Evolutionary conservation across 2,329 filamentous ascomycete genomes (phyloP).

Genomic region (Raffaelea ambrosiae): DNA sequence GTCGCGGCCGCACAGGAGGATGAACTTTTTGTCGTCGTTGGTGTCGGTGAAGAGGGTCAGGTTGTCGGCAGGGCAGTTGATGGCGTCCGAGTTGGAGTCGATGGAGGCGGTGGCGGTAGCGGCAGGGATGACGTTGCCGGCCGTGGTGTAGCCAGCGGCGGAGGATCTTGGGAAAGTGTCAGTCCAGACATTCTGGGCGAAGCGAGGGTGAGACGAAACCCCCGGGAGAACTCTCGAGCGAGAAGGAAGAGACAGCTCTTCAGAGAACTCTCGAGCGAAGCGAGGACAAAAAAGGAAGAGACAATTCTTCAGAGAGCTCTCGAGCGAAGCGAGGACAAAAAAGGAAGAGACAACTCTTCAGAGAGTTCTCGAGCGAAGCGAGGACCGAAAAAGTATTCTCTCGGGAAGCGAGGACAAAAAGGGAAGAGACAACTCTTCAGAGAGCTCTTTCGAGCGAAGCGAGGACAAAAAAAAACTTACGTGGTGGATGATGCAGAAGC

Average conservation of each 20-base stretch:
- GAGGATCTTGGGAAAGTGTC: not conserved
- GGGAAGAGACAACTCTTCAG: not conserved
- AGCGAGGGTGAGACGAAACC: no score
- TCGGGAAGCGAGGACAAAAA: not conserved
- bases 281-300: no score
- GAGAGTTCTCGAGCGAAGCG: no score
- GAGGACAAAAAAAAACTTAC: no score
- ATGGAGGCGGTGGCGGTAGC: not conserved
- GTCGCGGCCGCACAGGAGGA: constrained; percentile 26
- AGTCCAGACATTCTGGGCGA: no score
- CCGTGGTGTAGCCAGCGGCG: not conserved
- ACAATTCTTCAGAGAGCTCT: no score
- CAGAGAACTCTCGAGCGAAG: no score
- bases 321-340: not conserved
- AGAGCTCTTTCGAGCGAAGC: no score
- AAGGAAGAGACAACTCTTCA: not conserved
- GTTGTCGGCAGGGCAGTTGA: constrained; percentile 24
- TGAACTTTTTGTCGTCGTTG: constrained; percentile 14
- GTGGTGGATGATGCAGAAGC: not conserved
- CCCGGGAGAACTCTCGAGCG: no score
- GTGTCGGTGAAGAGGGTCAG: constrained; percentile 20
- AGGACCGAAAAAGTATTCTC: not conserved
- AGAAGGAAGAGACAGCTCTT: no score
- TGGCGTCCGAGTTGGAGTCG: not conserved
- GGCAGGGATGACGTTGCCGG: not conserved